Conservation (phyloP, 768 basidiomycete genomes). For the Grammothele lineata region DNA sequence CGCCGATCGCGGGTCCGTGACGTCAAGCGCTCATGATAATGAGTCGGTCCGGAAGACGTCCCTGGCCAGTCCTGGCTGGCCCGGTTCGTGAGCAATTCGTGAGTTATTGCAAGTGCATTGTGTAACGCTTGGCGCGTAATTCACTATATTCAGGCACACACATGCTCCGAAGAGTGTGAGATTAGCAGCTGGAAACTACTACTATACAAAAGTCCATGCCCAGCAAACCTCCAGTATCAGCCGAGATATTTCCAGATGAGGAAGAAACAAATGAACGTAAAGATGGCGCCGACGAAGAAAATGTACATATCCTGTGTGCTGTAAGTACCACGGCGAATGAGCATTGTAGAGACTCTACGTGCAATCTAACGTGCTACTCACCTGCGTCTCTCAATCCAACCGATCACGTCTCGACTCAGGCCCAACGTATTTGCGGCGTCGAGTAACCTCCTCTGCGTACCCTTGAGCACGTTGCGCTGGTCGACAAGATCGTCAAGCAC, state of each 20-base stretch:
- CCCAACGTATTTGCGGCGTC: slow-evolving; percentile 94
- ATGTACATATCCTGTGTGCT: slow-evolving; percentile 97
- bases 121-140: too few relatives aligned
- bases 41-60: too few relatives aligned
- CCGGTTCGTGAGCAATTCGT: too few relatives aligned
- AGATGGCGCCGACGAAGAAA: slow-evolving; percentile 76
- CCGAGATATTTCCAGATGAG: slow-evolving; percentile 91
- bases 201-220: slow-evolving; percentile 9
- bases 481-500: slow-evolving; percentile 90
- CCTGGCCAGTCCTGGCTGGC: too few relatives aligned
- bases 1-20: not conserved
- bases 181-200: slow-evolving; percentile 7
- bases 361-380: slow-evolving; percentile 37
- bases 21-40: not conserved
- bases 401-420: slow-evolving; percentile 89
- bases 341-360: too few relatives aligned
- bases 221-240: slow-evolving; percentile 13
- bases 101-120: too few relatives aligned
- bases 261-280: slow-evolving; percentile 93
- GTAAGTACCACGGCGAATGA: not conserved
- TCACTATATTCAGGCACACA: not conserved
- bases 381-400: slow-evolving; percentile 97
- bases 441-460: slow-evolving; percentile 82
- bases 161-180: not conserved
- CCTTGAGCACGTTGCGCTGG: slow-evolving; percentile 91